A percentile compares a stretch with the other conserved stretches of the same genome.
These are phyloP conservation scores for Zizania latifolia DNA, from an alignment of 176 grass and related monocot genomes.

Conservation along the genomic window DNA sequence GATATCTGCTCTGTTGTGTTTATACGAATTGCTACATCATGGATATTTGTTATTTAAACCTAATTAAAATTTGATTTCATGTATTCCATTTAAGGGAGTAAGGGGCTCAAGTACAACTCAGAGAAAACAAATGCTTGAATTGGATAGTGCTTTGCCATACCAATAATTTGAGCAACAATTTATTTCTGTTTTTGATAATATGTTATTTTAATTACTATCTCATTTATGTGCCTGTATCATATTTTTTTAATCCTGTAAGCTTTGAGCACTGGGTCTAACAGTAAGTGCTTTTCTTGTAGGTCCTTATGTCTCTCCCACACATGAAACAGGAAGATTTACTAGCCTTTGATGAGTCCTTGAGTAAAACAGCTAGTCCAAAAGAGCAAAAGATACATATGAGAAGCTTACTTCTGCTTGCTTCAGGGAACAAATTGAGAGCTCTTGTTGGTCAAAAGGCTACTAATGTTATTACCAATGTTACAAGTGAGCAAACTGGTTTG, in stretches of 20 bases:
- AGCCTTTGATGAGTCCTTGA: conserved; percentile 80
- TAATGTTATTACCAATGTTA: conserved; percentile 93
- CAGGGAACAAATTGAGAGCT: conserved; percentile 90
- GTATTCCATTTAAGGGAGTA: not conserved
- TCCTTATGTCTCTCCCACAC: conserved; percentile 68
- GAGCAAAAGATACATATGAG: conserved; percentile 87
- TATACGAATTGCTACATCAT: not conserved
- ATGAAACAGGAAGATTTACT: conserved; percentile 76
- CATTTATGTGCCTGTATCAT: not conserved
- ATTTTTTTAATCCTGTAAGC: not conserved
- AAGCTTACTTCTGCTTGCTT: conserved; percentile 84
- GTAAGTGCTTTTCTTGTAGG: conserved; percentile 41
- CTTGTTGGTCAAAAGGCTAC: conserved; percentile 76
- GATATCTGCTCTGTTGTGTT: not conserved
- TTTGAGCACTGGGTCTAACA: conserved; percentile 1
- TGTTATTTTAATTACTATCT: not conserved
- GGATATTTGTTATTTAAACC: conserved; percentile 4
- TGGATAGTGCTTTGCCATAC: not conserved
- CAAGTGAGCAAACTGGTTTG: conserved; percentile 42
- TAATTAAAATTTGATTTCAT: not conserved
- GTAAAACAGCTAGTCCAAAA: conserved; percentile 85
- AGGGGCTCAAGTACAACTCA: not conserved
- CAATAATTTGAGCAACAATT: not conserved
- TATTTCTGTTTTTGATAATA: not conserved
- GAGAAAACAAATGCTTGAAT: conserved; percentile 1